Evolutionary conservation across 2,329 filamentous ascomycete species (phyloP), one percentile per base, ranked within the genome.

Genomic region (Acephala macrosclerotiorum): DNA sequence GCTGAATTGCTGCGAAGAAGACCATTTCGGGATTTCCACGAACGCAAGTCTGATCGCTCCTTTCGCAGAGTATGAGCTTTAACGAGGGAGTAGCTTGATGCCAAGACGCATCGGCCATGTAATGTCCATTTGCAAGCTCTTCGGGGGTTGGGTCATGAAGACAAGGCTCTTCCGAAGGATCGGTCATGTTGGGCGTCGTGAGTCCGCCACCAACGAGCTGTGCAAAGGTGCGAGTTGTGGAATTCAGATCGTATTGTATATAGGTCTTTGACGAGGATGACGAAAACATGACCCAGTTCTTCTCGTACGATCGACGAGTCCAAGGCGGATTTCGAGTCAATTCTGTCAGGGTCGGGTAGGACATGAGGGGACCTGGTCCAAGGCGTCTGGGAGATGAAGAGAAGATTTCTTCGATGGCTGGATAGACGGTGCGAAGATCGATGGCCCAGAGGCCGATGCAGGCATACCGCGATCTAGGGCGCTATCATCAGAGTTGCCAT

Each of bases 241-340:
- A 70, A 20, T 71, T 70, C 22, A 79, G 53, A 61, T 80, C 77
- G 65, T 79, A 80, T 56, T 79, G 77, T 16, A 80, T 67, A 66
- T 78, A 80, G 2, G 76, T 72, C 29, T 75, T 75, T 18, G 74
- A 72, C 3, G 68, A 65, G 6, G 70, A 71, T 4, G 75, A 72
- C 42, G 77, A 80, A 70, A 78, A 79, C 47, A 79, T 71, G 25
- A 80, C 70, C 78, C 78, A 80, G 40, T 80, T 80, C 72, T 80
- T 80, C 68, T 80, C 78, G 49, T 80, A 77, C 20, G 73, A 70
- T 36, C 70, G 71, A 9, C 78, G 72, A 8, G 74, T 76, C 7
- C 65, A 64, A 2, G 74, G 69, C 8, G 78, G 78, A 67, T 78
- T 79, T 55, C 77, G 72, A 35, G 78, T 80, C 11, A 80, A 71